A percentile compares a stretch with the other conserved stretches of the same genome.
phyloP scores from a whole-genome alignment of 2,329 filamentous ascomycete species.

The Hymenoscyphus occultus region DNA sequence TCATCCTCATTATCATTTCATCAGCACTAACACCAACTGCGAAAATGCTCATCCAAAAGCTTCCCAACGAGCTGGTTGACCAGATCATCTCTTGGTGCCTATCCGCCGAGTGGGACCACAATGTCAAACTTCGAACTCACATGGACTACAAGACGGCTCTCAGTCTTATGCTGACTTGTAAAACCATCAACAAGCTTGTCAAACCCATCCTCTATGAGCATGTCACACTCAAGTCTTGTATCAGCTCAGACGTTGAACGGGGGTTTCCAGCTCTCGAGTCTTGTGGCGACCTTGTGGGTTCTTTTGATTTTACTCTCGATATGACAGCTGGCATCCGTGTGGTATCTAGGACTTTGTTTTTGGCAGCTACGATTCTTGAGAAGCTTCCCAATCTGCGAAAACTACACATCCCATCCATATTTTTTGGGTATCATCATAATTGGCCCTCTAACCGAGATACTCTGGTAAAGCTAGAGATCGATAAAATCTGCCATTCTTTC shows the following conservation, averaged over 20 bases:
- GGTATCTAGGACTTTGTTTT: not conserved
- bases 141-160: not conserved
- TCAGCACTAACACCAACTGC: not conserved
- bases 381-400: not conserved
- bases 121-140: not conserved
- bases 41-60: not conserved
- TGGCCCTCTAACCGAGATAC: not conserved
- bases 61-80: not conserved
- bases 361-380: not conserved
- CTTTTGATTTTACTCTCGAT: not conserved
- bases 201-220: not conserved
- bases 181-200: not conserved
- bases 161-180: not conserved
- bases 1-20: too few relatives aligned
- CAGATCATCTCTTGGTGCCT: not conserved
- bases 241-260: not conserved
- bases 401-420: not conserved
- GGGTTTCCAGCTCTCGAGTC: not conserved
- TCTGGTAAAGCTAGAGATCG: not conserved
- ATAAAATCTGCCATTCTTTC: not conserved
- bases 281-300: not conserved
- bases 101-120: too few relatives aligned
- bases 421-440: not conserved
- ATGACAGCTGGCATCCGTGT: too few relatives aligned
- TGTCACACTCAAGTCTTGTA: not conserved